Base-by-base conservation (phyloP, 352 stramenopile species). In the Pythium pectinolyticum region DNA sequence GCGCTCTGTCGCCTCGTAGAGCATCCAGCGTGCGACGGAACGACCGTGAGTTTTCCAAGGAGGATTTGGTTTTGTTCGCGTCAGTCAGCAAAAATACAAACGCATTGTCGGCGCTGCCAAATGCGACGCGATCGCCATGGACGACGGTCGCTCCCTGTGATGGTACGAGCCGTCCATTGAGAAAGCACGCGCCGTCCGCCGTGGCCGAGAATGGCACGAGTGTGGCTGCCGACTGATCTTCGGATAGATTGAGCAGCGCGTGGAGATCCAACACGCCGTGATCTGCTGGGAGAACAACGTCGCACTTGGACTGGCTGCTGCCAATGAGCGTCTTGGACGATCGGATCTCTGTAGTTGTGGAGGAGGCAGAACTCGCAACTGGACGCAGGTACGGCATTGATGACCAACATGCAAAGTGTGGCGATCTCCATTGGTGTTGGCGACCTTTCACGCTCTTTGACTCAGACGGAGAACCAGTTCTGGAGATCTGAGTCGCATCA, bases 321-420 rank as follows among this genome's bases (percentile, higher is more conserved):
- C 81, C 79, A 39, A 92, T 79, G 17, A 92, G 70, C 12, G 69
- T 88, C 73, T 80, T 86, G 49, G 82, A 80, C 49, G 80, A 89
- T 10, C 65, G 67, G 25, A 91, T 67, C 55, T 90, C 77, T 8
- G 45, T 48, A 20, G 57, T 25, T 2, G 19, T n/a, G 1, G 64
- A 34, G 20, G 48, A 7, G 1, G n/a, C 52, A 5, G 39, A 22
- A 34, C n/a, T 40, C 10, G 11, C 14, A 3, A 58, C 46, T 0
- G 34, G 32, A 0, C 74, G 69, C 17, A 89, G 52, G 56, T 78
- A 85, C 40, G 82, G 74, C 77, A 88, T 88, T 31, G 17, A 25
- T 15, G 30, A 25, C 20, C 35, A n/a, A 14, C 20, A 11, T n/a
- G 5, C 35, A 11, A 43, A 11, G 5, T 11, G 32, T 32, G 22